A percentile compares a stretch with the other conserved stretches of the same genome.
phyloP scores from a whole-genome alignment of 805 yeast genomes.

The Yarrowia yakushimensis region DNA sequence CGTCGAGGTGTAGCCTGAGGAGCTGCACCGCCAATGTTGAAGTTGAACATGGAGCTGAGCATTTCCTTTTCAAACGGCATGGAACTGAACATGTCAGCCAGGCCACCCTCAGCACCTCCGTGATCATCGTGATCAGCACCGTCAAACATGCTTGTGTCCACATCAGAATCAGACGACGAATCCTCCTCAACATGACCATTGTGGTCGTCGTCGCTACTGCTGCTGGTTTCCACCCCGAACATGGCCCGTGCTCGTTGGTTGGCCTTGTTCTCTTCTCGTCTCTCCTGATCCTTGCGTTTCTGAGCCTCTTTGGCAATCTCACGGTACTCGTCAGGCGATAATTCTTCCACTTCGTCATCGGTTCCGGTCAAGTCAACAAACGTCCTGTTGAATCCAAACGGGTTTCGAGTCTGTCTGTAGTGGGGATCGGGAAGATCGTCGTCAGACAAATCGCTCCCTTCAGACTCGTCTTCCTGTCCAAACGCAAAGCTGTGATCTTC shows the following conservation, averaged over 20 bases:
- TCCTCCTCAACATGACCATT: not conserved
- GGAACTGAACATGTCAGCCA: not conserved
- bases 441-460: not conserved
- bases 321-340: slow-evolving; percentile 12
- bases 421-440: not conserved
- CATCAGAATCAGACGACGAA: not conserved
- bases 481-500: slow-evolving; percentile 13
- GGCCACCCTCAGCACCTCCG: not conserved
- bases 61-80: not conserved
- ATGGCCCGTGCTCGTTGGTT: not conserved
- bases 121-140: not conserved
- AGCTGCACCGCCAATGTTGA: not conserved
- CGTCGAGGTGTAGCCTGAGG: not conserved
- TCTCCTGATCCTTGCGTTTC: not conserved
- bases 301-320: not conserved
- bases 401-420: not conserved
- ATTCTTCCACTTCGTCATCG: slow-evolving; percentile 8
- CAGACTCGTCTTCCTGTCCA: not conserved
- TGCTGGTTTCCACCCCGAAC: not conserved
- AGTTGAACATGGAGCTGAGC: slow-evolving; percentile 5
- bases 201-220: not conserved
- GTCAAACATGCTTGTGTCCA: not conserved
- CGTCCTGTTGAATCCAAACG: not conserved
- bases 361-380: not conserved
- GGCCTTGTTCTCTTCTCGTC: not conserved